phyloP scores from a whole-genome alignment of 169 alveolate species.

The Plasmodium relictum region DNA sequence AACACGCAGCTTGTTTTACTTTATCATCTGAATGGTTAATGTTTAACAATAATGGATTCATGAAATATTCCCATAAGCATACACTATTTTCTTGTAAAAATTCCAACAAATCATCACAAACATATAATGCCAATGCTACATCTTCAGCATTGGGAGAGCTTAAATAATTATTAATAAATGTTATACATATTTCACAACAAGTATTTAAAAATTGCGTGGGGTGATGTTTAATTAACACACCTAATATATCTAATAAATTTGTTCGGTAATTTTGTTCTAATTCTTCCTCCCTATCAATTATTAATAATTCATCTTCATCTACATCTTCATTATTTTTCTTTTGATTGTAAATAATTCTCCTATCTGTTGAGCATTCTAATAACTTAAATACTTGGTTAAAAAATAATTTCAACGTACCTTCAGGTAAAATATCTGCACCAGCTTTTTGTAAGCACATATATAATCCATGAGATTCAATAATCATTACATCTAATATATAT shows the following conservation, averaged over 20 bases:
- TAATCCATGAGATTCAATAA: constrained; percentile 84
- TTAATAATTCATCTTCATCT: constrained; percentile 86
- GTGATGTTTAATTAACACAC: constrained; percentile 86
- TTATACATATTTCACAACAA: constrained; percentile 81
- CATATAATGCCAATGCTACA: constrained; percentile 86
- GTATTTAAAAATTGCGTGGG: constrained; percentile 86
- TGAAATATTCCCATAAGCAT: constrained; percentile 83
- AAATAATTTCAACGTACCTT: constrained; percentile 50
- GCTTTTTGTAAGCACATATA: constrained; percentile 86
- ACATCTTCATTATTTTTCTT: constrained; percentile 81
- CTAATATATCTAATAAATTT: constrained; percentile 85
- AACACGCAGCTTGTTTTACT: constrained; percentile 89
- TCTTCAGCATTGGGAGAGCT: constrained; percentile 83
- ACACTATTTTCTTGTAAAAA: constrained; percentile 82
- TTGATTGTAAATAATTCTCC: constrained; percentile 79
- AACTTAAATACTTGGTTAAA: constrained; percentile 53
- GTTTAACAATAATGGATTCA: constrained; percentile 80
- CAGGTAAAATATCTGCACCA: constrained; percentile 85
- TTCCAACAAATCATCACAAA: constrained; percentile 89
- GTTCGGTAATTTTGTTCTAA: constrained; percentile 87
- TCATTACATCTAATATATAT: constrained; percentile 79
- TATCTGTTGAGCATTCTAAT: constrained; percentile 65
- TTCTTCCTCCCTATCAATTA: constrained; percentile 85
- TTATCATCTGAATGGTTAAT: constrained; percentile 83
- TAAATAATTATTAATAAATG: constrained; percentile 79